Evolutionary conservation across 805 yeast genomes (phyloP), one percentile per base, ranked within the genome.

Genomic region (Spathaspora boniae): DNA sequence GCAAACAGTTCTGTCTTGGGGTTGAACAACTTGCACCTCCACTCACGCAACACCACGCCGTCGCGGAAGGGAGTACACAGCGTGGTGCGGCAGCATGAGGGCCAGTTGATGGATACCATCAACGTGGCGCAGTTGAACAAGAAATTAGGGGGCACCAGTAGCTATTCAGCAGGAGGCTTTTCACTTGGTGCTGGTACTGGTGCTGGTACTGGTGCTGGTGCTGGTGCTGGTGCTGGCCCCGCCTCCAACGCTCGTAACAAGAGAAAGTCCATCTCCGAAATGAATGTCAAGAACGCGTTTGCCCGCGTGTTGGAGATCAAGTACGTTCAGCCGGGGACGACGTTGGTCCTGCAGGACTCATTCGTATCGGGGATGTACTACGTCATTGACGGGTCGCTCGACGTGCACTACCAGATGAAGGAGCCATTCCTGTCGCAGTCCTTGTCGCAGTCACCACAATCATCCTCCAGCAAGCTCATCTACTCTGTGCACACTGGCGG

Each of bases 301-400:
- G 72, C 86, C 1, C 71, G 76, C 25, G 68, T 64, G 6, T 55
- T 91, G 23, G 78, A 80, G 34, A 61, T 89, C 6, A 61, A 73
- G 40, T 70, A 62, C 43, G 66, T 69, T 40, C 61, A 71, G 9
- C 68, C 78, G 20, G 85, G 79, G 4, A 55, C 78, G 1, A 65
- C 67, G 1, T 47, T 91, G 2, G 76, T 84, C 8, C 71, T 77
- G 36, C 85, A 84, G 42, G 78, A 82, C 33, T 74, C 79, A 9
- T 69, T 72, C 32, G 77, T 81, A 31, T 76, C 80, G 1, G 98
- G 98, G 0, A 54, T 91, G 9, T 86, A 69, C 52, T 91, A 82
- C 50, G 80, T 91, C 4, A 74, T 91, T 33, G 82, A 82, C 37
- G 98, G 98, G 2, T 48, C 68, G 4, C 59, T 91, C 24, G 87